Base-by-base conservation (phyloP, 169 alveolate genomes). In the Plasmodium berghei region DNA sequence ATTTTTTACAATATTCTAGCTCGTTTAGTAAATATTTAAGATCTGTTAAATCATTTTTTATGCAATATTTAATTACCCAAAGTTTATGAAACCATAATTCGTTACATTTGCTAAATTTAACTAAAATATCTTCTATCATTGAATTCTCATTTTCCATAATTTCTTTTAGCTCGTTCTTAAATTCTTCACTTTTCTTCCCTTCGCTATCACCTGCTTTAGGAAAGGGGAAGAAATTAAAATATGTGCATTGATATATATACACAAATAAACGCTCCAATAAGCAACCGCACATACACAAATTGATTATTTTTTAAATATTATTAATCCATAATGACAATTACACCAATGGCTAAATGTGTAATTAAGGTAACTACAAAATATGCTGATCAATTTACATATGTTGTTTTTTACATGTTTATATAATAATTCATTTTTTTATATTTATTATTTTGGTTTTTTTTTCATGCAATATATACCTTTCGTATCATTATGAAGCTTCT, bases 61-160 rank as follows among this genome's bases (percentile, higher is more conserved):
- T 52, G 28, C 83, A 28, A 26, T 55, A 58, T 56, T 80, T 80
- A 18, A 80, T 55, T 54, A 80, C 16, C 90, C 90, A 80, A 34
- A 80, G 26, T 80, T 80, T 80, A 71, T 80, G 90, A 46, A 80
- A 80, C 90, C 90, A 80, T 42, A 80, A 67, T 52, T 80, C 90
- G 28, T 67, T 67, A 28, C 73, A 80, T 59, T 80, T 80, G 49
- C 42, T 67, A 67, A 80, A 80, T 67, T 54, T 80, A 9, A n/a
- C 42, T 49, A 80, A 40, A 55, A 80, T 66, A 16, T 80, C 83
- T 80, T 80, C 90, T 16, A 80, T 63, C 90, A 80, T 67, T 26
- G 9, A 48, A 49, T 80, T 80, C 22, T 80, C 90, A 52, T 80
- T 45, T 80, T 67, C 54, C 71, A 80, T 66, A 58, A 80, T 20